Percentiles rank a stretch among this genome's conserved stretches.
phyloP scores from a whole-genome alignment of 345 rosid genomes.

The Nephelium lappaceum region DNA sequence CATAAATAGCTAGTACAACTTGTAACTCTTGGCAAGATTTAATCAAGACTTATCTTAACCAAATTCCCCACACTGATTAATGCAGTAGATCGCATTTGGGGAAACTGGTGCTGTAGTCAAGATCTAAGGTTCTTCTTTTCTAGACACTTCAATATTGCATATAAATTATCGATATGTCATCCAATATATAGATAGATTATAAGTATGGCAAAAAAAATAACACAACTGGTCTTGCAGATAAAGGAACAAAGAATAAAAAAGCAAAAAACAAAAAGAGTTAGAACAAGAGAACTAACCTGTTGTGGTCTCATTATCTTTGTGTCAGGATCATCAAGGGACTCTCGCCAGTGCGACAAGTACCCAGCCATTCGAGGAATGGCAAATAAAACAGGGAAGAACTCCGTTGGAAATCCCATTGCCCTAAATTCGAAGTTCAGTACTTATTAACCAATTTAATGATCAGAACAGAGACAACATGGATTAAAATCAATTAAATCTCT shows the following conservation, averaged over 20 bases:
- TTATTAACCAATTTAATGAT: conserved; percentile 11
- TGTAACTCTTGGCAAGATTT: background rate
- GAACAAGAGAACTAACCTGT: conserved; percentile 51
- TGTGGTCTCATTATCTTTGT: conserved; percentile 99
- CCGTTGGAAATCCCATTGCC: conserved; percentile 99
- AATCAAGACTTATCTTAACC: background rate
- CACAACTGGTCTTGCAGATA: too few relatives aligned
- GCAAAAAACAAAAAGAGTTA: background rate
- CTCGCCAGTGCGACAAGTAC: conserved; percentile 90
- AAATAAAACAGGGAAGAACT: conserved; percentile 89
- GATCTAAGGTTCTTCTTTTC: background rate
- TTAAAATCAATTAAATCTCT: background rate
- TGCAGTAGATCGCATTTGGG: background rate
- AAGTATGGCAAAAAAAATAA: too few relatives aligned
- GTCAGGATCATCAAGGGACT: conserved; percentile 96
- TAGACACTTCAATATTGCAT: background rate
- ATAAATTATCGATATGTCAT: too few relatives aligned
- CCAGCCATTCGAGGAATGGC: conserved; percentile 99
- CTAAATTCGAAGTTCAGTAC: conserved; percentile 32
- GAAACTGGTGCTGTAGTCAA: background rate
- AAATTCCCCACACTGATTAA: background rate
- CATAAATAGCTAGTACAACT: too few relatives aligned
- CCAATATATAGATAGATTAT: background rate
- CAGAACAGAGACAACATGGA: background rate
- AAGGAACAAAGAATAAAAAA: background rate